Percentiles rank a stretch among this genome's conserved stretches.
Evolutionary conservation across 352 stramenopile genomes (phyloP).

Genomic region (Pythium sukuiense): DNA sequence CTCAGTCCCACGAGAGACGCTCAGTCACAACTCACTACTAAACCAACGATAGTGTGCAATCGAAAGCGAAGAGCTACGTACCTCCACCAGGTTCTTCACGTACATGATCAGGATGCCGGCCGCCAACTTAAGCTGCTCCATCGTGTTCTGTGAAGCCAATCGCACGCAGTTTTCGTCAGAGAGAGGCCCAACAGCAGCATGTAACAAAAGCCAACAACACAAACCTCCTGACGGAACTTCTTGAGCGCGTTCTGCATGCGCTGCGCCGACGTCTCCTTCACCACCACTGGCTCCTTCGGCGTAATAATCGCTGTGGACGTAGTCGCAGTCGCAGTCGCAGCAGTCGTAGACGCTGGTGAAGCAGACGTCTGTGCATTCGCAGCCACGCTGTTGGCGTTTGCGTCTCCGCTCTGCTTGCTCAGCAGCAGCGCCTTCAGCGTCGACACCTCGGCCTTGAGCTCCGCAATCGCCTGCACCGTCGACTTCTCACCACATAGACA

Average conservation of each 20-base stretch:
- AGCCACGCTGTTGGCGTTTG: background rate
- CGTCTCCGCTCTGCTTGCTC: slow-evolving; percentile 24
- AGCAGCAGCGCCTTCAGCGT: slow-evolving; percentile 64
- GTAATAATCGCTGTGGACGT: background rate
- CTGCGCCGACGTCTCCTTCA: slow-evolving; percentile 23
- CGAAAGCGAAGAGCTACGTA: slow-evolving; percentile 22
- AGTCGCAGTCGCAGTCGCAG: background rate
- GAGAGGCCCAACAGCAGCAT: background rate
- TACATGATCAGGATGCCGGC: slow-evolving; percentile 83
- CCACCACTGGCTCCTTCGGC: background rate
- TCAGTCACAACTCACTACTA: no score
- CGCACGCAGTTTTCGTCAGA: background rate
- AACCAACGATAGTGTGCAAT: no score
- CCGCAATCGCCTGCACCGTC: slow-evolving; percentile 60
- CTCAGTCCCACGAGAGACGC: background rate
- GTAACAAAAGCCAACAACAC: background rate
- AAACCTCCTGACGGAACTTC: slow-evolving; percentile 29
- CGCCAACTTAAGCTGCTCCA: slow-evolving; percentile 68
- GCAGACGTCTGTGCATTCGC: background rate
- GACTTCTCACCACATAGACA: slow-evolving; percentile 16
- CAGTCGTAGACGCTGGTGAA: background rate
- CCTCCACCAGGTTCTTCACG: slow-evolving; percentile 84
- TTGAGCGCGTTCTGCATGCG: slow-evolving; percentile 22
- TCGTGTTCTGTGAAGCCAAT: slow-evolving; percentile 46
- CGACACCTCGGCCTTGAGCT: slow-evolving; percentile 67